These are phyloP conservation scores for Verticillium dahliae DNA, from an alignment of 2,329 filamentous ascomycete species.

Conservation along the genomic window DNA sequence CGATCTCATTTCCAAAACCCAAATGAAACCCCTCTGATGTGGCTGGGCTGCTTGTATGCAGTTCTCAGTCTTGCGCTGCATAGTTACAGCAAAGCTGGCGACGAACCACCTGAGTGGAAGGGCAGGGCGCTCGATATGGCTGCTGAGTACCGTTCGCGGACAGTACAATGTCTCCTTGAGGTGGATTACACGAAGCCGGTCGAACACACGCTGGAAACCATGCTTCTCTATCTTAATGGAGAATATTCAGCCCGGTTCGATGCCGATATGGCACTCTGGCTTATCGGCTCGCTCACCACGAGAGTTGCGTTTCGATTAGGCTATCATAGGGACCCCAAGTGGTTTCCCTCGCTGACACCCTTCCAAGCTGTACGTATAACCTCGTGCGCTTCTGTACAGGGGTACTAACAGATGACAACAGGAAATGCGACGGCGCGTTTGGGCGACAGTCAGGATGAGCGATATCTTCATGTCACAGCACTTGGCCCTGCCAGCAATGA, in stretches of 20 bases:
- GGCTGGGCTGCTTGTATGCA: slow-evolving; percentile 71
- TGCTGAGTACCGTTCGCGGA: slow-evolving; percentile 60
- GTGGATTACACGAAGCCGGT: slow-evolving; percentile 72
- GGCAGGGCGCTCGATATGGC: slow-evolving; percentile 56
- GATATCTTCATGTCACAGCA: slow-evolving; percentile 77
- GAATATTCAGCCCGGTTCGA: slow-evolving; percentile 70
- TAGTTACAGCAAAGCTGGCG: slow-evolving; percentile 72
- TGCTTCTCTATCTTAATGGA: slow-evolving; percentile 68
- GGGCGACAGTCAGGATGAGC: slow-evolving; percentile 65
- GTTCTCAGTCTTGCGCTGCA: slow-evolving; percentile 72
- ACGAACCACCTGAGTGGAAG: slow-evolving; percentile 73
- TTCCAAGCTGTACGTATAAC: slow-evolving; percentile 56
- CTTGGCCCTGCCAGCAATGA: slow-evolving; percentile 59
- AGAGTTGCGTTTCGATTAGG: slow-evolving; percentile 62
- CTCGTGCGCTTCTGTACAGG: background rate
- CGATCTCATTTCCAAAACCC: slow-evolving; percentile 64
- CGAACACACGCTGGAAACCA: slow-evolving; percentile 70
- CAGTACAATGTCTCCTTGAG: slow-evolving; percentile 70
- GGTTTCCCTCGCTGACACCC: slow-evolving; percentile 63
- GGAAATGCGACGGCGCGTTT: slow-evolving; percentile 66
- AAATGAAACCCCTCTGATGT: slow-evolving; percentile 66
- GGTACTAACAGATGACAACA: slow-evolving; percentile 16
- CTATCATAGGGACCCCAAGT: slow-evolving; percentile 71
- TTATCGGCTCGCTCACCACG: slow-evolving; percentile 48
- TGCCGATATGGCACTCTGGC: slow-evolving; percentile 61